phyloP scores from a whole-genome alignment of 176 grass and related monocot species.

The Hordeum vulgare region MorexV3_pseudomolecules_assembly NC_058524.1:68395784-68396283 shows the following conservation, averaged over 20 bases:
- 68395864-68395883: not conserved
- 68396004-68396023: not conserved
- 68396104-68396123: constrained; percentile 82
- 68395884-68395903: not conserved
- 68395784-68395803: not conserved
- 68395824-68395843: not conserved
- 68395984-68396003: not conserved
- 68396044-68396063: constrained; percentile 79
- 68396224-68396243: constrained; percentile 95
- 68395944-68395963: not conserved
- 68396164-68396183: constrained; percentile 77
- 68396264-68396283: not conserved
- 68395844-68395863: not conserved
- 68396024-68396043: constrained; percentile 12
- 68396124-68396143: constrained; percentile 87
- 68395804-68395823: not conserved
- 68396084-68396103: constrained; percentile 88
- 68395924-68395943: not conserved
- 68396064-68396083: constrained; percentile 96
- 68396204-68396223: constrained; percentile 93
- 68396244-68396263: constrained; percentile 82
- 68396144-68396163: constrained; percentile 94
- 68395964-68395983: not conserved
- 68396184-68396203: constrained; percentile 99
- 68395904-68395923: constrained; percentile 7